Evolutionary conservation across 225 moss, liverwort and hornwort genomes (phyloP), one percentile per base, ranked within the genome.

Genomic region (Physcomitrium patens): DNA sequence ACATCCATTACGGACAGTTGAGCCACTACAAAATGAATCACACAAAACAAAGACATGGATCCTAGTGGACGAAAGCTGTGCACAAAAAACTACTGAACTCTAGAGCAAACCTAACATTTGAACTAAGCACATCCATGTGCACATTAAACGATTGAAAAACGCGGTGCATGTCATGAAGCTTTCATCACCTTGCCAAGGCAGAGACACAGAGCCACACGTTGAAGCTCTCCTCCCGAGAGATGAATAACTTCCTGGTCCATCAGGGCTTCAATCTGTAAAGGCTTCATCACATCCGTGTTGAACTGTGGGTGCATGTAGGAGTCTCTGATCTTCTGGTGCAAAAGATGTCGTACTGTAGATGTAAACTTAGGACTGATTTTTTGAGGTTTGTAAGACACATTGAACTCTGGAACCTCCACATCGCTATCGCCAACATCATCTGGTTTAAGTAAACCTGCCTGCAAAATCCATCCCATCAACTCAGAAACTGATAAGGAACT

Each of bases 251-350:
- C 85, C 76, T 96, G 96, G 72, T 96, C 96, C 86, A 96, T 94
- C 9, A 96, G 86, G n/a, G 91, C 75, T 76, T 96, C 94, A 12
- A 96, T 96, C 69, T 89, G 91, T 45, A 96, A 72, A 12, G 96
- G 96, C 68, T 96, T 96, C 94, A 96, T 96, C 60, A 96, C 96
- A 72, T 96, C 96, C 12, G 91, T 72, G 71, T 94, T 96, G 72
- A 96, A 96, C 72, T 96, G 96, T 44, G 94, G 96, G 80, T 96
- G 94, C 96, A 94, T 94, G 67, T 94, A 96, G 1, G 92, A 92
- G 77, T 96, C 96, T 78, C 94, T 94, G 71, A 96, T 96, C 72
- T 78, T 87, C 71, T 82, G 82, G 59, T 96, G 96, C 84, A 96
- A 71, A 26, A 96, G 79, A 69, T 91, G 81, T 59, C 94, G 86